phyloP scores from a whole-genome alignment of 106 monocot species.

The Allium fistulosum region DNA sequence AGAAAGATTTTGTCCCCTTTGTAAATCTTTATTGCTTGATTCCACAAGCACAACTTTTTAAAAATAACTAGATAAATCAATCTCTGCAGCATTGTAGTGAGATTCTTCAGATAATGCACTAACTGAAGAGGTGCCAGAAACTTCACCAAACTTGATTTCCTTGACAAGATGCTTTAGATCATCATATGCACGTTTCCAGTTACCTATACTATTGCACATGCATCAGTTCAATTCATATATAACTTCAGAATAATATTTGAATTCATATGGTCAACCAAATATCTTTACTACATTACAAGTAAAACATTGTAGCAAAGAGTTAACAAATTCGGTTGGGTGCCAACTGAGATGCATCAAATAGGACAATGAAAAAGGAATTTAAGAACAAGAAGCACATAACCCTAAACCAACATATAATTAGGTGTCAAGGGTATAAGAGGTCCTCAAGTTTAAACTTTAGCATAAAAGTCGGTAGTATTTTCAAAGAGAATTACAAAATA shows the following conservation, averaged over 20 bases:
- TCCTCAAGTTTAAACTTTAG: too few species aligned
- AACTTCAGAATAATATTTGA: background rate
- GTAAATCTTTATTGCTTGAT: slow-evolving; percentile 23
- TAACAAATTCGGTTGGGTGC: too few species aligned
- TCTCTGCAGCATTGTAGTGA: slow-evolving; percentile 28
- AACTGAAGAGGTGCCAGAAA: slow-evolving; percentile 8
- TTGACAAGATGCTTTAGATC: slow-evolving; percentile 60
- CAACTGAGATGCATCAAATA: background rate
- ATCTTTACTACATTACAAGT: background rate
- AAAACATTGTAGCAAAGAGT: too few species aligned
- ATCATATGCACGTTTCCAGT: slow-evolving; percentile 63
- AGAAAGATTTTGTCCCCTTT: slow-evolving; percentile 47
- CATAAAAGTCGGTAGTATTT: too few species aligned
- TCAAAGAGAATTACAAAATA: too few species aligned
- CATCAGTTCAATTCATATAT: background rate
- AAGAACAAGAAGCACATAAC: too few species aligned
- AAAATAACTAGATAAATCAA: slow-evolving; percentile 45
- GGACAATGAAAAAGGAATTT: background rate
- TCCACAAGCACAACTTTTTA: slow-evolving; percentile 14
- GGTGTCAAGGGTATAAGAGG: too few species aligned
- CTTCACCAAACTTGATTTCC: slow-evolving; percentile 28
- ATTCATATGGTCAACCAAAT: background rate
- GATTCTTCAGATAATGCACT: slow-evolving; percentile 9
- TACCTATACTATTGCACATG: slow-evolving; percentile 43
- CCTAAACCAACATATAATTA: too few species aligned